Evolutionary conservation across 2,329 filamentous ascomycete genomes (phyloP), one percentile per base, ranked within the genome.

Genomic region (Fusarium decemcellulare): DNA sequence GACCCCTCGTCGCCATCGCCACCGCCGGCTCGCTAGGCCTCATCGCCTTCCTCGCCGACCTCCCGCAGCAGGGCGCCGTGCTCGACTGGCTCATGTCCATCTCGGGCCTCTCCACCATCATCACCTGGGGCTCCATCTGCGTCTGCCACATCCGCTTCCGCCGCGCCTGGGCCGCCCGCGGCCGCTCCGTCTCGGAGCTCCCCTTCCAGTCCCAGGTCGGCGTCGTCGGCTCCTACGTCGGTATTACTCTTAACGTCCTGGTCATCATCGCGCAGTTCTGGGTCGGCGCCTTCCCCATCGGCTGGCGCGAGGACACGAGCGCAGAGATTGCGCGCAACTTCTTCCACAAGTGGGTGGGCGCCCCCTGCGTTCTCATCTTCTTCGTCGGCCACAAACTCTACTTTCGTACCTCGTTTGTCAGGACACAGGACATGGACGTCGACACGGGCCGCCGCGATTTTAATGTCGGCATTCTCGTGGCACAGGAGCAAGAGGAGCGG

Each of bases 101-200:
- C 50, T 93, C 91, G 2, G 92, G 90, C 50, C 85, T 94, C 27
- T 92, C 90, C 10, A 91, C 88, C 47, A 87, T 94, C 76, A 93
- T 95, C 82, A 94, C 92, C 6, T 95, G 93, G 93, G 89, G 86
- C 59, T 92, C 92, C 70, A 95, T 97, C 78, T 97, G 94, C 79
- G 82, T 97, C n/a, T 89, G 92, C 27, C 95, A 98, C 80, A 97
- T 98, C 76, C 93, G 94, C 59, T 98, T 98, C 87, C 93, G 95
- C 68, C 82, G 83, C 29, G 93, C 91, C n/a, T 97, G 94, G 93
- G 85, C 84, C 46, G 76, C 82, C 12, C 88, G 91, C 65, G 92
- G 92, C 46, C 91, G 91, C 77, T 85, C 83, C n/a, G 83, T 95
- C 37, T 84, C 90, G 59, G 93, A 97, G 73, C 86, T 98, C 7